These are phyloP conservation scores for Aristolochia fimbriata DNA, from an alignment of 164 flowering plant species.

Conservation along the genomic window DNA sequence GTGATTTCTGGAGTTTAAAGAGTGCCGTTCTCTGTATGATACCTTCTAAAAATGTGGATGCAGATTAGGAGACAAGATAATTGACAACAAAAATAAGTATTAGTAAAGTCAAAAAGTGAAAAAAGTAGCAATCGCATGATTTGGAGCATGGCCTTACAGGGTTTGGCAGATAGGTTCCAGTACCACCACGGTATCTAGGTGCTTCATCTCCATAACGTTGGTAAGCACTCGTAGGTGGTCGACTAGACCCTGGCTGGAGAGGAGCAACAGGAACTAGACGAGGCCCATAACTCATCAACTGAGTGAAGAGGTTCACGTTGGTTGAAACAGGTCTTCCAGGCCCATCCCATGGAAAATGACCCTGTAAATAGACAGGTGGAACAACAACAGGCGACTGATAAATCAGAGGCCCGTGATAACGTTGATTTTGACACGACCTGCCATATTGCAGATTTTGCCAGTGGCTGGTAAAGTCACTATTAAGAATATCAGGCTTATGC, in stretches of 20 bases:
- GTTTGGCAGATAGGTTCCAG: conserved; percentile 95
- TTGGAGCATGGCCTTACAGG: conserved; percentile 48
- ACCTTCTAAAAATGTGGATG: conserved; percentile 42
- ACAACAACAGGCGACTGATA: conserved; percentile 59
- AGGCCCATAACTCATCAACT: conserved; percentile 54
- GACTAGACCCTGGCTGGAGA: conserved; percentile 47
- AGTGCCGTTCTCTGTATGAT: conserved; percentile 55
- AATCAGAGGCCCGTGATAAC: conserved; percentile 31
- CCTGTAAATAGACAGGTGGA: conserved; percentile 75
- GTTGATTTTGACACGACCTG: conserved; percentile 65
- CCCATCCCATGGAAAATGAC: conserved; percentile 81
- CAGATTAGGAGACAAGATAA: background rate
- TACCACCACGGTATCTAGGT: conserved; percentile 91
- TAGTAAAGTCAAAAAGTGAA: background rate
- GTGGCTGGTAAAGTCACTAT: conserved; percentile 80
- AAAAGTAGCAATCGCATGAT: background rate
- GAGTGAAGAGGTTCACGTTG: conserved; percentile 49
- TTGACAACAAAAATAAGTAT: background rate
- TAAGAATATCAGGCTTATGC: conserved; percentile 68
- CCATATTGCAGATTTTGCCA: conserved; percentile 85
- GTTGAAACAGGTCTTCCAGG: conserved; percentile 78
- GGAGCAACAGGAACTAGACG: conserved; percentile 66
- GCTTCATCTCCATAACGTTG: conserved; percentile 64
- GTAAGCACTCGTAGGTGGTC: conserved; percentile 62
- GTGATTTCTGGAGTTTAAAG: conserved; percentile 41